These are phyloP conservation scores for Tetracladium marchalianum DNA, from an alignment of 495 filamentous ascomycete species.

Conservation along the genomic window DNA sequence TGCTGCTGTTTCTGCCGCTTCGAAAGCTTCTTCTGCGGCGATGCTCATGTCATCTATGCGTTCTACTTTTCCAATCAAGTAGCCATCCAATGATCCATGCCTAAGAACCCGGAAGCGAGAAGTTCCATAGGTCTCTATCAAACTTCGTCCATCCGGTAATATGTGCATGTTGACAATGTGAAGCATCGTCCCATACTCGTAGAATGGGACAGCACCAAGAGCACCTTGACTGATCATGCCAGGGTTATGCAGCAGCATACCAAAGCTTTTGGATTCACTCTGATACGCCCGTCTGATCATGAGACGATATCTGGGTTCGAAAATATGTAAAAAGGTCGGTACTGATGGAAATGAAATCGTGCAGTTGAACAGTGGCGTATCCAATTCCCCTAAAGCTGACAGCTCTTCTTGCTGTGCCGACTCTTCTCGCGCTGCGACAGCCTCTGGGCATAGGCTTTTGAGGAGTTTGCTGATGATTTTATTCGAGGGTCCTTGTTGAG, in stretches of 20 bases:
- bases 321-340: conserved; percentile 82
- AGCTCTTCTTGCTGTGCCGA: conserved; percentile 39
- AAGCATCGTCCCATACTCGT: conserved; percentile 69
- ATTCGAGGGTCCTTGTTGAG: conserved; percentile 48
- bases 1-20: conserved; percentile 47
- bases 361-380: conserved; percentile 71
- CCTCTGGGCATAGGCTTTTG: conserved; percentile 53
- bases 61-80: conserved; percentile 63
- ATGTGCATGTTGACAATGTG: conserved; percentile 62
- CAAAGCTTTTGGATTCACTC: conserved; percentile 59
- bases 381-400: conserved; percentile 40
- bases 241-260: conserved; percentile 71
- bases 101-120: conserved; percentile 63
- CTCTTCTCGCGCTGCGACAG: conserved; percentile 45
- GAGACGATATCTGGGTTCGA: conserved; percentile 79
- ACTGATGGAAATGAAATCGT: conserved; percentile 71
- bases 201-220: conserved; percentile 45
- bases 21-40: conserved; percentile 66
- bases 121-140: conserved; percentile 65
- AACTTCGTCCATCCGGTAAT: conserved; percentile 69
- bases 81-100: conserved; percentile 60
- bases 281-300: conserved; percentile 78
- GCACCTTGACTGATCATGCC: conserved; percentile 42
- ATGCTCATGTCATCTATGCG: conserved; percentile 71
- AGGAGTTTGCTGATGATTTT: conserved; percentile 48